Evolutionary conservation across 257 asterid species (phyloP).

Genomic region (Eustoma russellianum): DNA sequence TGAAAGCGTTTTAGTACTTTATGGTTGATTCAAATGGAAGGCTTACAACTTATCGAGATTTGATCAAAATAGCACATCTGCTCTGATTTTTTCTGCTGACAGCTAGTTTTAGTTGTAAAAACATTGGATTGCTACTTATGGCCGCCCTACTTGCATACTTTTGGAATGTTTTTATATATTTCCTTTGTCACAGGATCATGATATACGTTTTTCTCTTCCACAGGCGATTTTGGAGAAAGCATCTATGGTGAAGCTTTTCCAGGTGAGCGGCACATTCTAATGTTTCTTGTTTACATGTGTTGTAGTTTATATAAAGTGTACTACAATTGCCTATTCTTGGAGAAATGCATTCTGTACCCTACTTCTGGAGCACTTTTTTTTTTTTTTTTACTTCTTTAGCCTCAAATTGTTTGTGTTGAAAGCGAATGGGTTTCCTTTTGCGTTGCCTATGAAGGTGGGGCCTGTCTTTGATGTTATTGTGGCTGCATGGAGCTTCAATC

Average conservation of each 20-base stretch:
- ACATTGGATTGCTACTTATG: not conserved
- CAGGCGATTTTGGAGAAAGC: slow-evolving; percentile 89
- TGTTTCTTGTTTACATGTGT: too few relatives aligned
- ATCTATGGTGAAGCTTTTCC: slow-evolving; percentile 81
- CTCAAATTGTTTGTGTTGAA: slow-evolving; percentile 42
- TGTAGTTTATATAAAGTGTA: too few relatives aligned
- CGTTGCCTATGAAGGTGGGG: slow-evolving; percentile 84
- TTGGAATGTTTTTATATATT: too few relatives aligned
- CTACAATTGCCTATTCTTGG: not conserved
- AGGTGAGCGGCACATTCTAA: slow-evolving; percentile 37
- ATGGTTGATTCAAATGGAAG: too few relatives aligned
- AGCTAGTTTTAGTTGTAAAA: too few relatives aligned
- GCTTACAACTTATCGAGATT: too few relatives aligned
- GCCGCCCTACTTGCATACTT: not conserved
- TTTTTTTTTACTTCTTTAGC: slow-evolving; percentile 27
- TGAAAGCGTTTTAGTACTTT: too few relatives aligned
- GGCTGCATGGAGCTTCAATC: slow-evolving; percentile 93
- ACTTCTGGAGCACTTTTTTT: slow-evolving; percentile 10
- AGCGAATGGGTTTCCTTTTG: slow-evolving; percentile 70
- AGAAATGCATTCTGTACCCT: too few relatives aligned
- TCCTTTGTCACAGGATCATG: not conserved
- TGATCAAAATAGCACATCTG: too few relatives aligned
- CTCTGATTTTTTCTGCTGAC: too few relatives aligned
- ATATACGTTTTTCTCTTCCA: slow-evolving; percentile 16
- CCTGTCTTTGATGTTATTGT: slow-evolving; percentile 81